These are phyloP conservation scores for Fusarium irregulare DNA, from an alignment of 2,329 filamentous ascomycete genomes.

Conservation along the genomic window DNA sequence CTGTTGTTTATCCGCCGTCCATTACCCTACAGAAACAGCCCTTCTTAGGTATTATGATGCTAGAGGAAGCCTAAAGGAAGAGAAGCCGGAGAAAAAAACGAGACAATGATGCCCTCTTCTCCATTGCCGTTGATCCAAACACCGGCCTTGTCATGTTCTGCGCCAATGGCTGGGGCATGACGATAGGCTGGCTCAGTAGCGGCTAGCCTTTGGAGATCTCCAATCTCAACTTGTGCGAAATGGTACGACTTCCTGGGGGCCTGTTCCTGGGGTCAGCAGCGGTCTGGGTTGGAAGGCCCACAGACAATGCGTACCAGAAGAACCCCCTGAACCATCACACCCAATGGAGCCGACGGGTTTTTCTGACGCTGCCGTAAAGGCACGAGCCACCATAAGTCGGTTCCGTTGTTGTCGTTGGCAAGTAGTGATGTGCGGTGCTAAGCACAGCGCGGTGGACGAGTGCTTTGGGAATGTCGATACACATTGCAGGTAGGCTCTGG, in stretches of 20 bases:
- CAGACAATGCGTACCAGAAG: conserved; percentile 34
- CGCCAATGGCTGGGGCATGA: conserved; percentile 42
- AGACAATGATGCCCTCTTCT: conserved; percentile 33
- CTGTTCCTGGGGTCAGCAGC: conserved; percentile 40
- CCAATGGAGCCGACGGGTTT: conserved; percentile 32
- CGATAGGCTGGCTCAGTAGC: conserved; percentile 45
- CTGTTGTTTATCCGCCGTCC: background rate
- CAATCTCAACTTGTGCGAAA: conserved; percentile 45
- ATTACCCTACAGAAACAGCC: background rate
- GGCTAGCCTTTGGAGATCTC: conserved; percentile 46
- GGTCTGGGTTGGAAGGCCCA: conserved; percentile 39
- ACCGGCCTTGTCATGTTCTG: conserved; percentile 33
- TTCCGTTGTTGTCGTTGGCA: conserved; percentile 6
- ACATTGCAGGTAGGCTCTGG: background rate
- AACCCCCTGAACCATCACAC: conserved; percentile 28
- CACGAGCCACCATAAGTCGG: conserved; percentile 13
- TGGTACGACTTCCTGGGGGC: conserved; percentile 45
- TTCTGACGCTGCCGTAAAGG: conserved; percentile 17
- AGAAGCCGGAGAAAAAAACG: conserved; percentile 22
- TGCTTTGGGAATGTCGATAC: background rate
- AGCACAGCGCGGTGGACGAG: conserved; percentile 7
- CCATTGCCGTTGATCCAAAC: conserved; percentile 30
- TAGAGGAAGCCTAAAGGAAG: conserved; percentile 7
- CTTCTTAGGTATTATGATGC: background rate
- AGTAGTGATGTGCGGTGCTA: background rate